Conservation (phyloP, 1,284 basidiomycete species). For the Cryptococcus hybrid region DNA sequence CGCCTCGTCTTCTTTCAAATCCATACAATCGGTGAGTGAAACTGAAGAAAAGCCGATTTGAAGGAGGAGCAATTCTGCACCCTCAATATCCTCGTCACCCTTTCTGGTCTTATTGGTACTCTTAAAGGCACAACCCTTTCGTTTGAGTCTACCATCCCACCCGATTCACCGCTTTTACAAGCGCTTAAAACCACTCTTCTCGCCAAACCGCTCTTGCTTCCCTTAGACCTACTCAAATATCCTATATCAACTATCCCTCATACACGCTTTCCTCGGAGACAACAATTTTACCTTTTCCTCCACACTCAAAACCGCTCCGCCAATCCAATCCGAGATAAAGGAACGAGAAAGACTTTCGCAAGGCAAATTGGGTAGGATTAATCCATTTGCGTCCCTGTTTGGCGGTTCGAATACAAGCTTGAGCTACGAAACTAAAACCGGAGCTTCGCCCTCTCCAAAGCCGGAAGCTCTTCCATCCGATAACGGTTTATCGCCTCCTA, state of each 20-base stretch:
- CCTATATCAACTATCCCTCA: conserved; percentile 55
- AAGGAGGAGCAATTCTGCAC: conserved; percentile 2
- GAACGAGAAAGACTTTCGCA: conserved; percentile 23
- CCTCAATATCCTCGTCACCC: conserved; percentile 60
- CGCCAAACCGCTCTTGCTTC: conserved; percentile 49
- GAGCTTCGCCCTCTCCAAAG: conserved; percentile 37
- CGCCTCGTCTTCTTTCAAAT: conserved; percentile 11
- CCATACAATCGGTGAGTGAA: conserved; percentile 12
- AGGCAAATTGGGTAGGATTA: conserved; percentile 34
- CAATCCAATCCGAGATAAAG: conserved; percentile 11
- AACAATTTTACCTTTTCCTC: conserved; percentile 64
- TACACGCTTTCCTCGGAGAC: conserved; percentile 57
- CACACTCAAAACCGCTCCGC: conserved; percentile 42
- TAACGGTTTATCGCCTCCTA: conserved; percentile 60
- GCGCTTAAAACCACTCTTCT: conserved; percentile 59
- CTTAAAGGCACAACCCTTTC: conserved; percentile 48
- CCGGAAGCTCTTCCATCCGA: conserved; percentile 4
- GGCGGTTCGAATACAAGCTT: conserved; percentile 19
- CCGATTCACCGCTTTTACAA: conserved; percentile 61
- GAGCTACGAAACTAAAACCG: conserved; percentile 2
- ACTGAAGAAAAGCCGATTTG: background rate
- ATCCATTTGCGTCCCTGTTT: conserved; percentile 47
- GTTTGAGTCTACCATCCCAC: conserved; percentile 53
- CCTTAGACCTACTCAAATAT: conserved; percentile 35
- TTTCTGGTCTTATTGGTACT: conserved; percentile 74